phyloP scores from a whole-genome alignment of 2,329 filamentous ascomycete species.

The Trematosphaeria pertusa region DNA sequence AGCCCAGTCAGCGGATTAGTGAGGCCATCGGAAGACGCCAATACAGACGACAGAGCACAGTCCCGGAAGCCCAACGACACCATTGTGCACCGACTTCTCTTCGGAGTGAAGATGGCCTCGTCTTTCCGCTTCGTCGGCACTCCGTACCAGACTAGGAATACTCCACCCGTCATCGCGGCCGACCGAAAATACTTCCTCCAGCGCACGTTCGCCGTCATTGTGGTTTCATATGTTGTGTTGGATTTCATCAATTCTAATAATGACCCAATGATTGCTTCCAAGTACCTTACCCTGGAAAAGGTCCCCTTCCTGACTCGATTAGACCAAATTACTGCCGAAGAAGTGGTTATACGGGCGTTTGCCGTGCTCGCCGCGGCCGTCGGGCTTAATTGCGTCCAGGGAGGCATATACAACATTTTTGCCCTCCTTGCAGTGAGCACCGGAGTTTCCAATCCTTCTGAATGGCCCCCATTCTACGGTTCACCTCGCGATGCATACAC shows the following conservation, averaged over 20 bases:
- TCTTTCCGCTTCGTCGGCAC: slow-evolving; percentile 14
- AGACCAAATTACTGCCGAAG: slow-evolving; percentile 11
- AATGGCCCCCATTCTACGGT: slow-evolving; percentile 19
- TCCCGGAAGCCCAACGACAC: not conserved
- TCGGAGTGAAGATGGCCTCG: slow-evolving; percentile 5
- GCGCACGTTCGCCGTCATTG: slow-evolving; percentile 4
- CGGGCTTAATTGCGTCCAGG: slow-evolving; percentile 15
- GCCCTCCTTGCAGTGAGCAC: slow-evolving; percentile 5
- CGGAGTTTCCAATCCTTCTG: slow-evolving; percentile 1
- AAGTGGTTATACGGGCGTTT: slow-evolving; percentile 13
- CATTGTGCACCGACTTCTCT: slow-evolving; percentile 1
- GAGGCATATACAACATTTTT: slow-evolving; percentile 16
- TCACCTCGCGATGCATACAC: slow-evolving; percentile 8
- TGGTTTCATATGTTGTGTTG: slow-evolving; percentile 8
- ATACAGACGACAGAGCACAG: not conserved
- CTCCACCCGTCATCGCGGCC: not conserved
- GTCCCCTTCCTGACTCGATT: slow-evolving; percentile 12
- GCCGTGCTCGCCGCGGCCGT: slow-evolving; percentile 12
- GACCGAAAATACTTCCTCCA: slow-evolving; percentile 1
- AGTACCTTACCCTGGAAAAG: slow-evolving; percentile 9
- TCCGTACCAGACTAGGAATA: slow-evolving; percentile 12
- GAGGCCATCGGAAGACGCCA: not conserved
- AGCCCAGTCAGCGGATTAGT: slow-evolving; percentile 4
- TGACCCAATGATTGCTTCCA: slow-evolving; percentile 5
- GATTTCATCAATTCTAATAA: slow-evolving; percentile 13